phyloP scores from a whole-genome alignment of 2,329 filamentous ascomycete species.

The Epichloe scottii region DNA sequence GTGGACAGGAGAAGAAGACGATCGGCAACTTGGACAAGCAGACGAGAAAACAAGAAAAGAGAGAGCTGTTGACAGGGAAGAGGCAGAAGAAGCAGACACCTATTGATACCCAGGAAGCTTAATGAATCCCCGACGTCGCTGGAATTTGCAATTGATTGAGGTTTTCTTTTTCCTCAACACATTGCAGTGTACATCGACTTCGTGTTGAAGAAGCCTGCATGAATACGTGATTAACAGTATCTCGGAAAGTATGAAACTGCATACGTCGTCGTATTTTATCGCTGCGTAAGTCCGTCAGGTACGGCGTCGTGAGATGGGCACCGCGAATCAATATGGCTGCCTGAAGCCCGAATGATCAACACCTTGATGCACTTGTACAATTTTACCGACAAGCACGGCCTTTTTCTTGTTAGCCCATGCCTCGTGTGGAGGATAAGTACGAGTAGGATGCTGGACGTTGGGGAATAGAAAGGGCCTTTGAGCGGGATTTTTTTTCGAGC shows the following conservation, averaged over 20 bases:
- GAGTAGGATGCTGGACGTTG: conserved; percentile 1
- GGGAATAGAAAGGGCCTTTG: conserved; percentile 7
- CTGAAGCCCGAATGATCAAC: conserved; percentile 16
- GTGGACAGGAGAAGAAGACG: conserved; percentile 37
- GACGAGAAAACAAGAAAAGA: conserved; percentile 43
- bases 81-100: conserved; percentile 26
- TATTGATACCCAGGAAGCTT: conserved; percentile 9
- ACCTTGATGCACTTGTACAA: conserved; percentile 21
- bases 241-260: conserved; percentile 15
- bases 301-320: conserved; percentile 19
- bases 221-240: conserved; percentile 16
- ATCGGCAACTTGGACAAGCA: conserved; percentile 42
- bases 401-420: conserved; percentile 1
- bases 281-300: conserved; percentile 16
- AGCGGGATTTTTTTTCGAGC: not conserved
- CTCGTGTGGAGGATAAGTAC: conserved; percentile 3
- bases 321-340: conserved; percentile 10
- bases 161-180: not conserved
- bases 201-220: conserved; percentile 15
- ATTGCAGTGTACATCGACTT: not conserved
- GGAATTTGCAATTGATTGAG: not conserved
- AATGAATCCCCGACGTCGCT: not conserved
- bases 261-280: conserved; percentile 11
- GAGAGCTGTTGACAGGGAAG: conserved; percentile 35
- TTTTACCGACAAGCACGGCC: conserved; percentile 16